phyloP scores from a whole-genome alignment of 345 rosid genomes.

The Populus ilicifolia region DNA sequence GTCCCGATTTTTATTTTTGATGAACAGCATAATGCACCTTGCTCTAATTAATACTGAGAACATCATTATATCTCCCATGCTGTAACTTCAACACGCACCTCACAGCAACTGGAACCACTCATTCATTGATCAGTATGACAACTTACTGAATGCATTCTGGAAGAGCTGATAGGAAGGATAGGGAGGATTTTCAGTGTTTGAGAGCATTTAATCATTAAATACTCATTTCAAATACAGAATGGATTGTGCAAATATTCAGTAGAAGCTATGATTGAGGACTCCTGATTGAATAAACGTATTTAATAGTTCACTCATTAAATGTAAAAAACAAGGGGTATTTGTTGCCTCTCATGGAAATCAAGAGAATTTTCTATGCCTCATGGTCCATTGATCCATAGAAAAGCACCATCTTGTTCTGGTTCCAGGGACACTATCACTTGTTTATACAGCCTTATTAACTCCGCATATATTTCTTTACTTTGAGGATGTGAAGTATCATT shows the following conservation, averaged over 20 bases:
- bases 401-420: neutral
- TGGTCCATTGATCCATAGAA: neutral
- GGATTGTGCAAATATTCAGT: neutral
- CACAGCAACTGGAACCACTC: neutral
- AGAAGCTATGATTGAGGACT: neutral
- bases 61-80: neutral
- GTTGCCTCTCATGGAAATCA: neutral
- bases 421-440: conserved; percentile 19
- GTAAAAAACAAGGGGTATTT: neutral
- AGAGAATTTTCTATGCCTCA: neutral
- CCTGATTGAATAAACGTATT: neutral
- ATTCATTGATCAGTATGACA: neutral
- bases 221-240: neutral
- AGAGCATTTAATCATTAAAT: neutral
- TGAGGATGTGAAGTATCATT: conserved; percentile 32
- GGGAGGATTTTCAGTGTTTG: neutral
- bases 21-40: neutral
- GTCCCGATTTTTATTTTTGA: neutral
- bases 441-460: conserved; percentile 25
- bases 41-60: neutral
- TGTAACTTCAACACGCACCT: neutral
- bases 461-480: conserved; percentile 20
- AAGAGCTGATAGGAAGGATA: neutral
- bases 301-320: neutral
- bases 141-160: neutral